These are phyloP conservation scores for Clausena lansium DNA, from an alignment of 345 rosid genomes.

Conservation along the genomic window DNA sequence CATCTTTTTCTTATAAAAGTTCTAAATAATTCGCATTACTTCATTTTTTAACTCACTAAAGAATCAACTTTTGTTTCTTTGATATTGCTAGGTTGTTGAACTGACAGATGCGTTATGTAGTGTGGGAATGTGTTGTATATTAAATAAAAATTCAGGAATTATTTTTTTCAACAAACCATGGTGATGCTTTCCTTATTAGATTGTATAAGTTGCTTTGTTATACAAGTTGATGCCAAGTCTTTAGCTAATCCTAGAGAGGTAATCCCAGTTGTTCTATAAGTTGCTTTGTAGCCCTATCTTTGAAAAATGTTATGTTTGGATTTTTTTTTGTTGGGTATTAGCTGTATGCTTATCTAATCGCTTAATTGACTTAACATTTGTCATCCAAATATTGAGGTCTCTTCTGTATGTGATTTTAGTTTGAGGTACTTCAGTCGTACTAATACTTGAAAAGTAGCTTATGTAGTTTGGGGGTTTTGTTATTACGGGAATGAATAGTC, in stretches of 20 bases:
- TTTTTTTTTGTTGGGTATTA: neutral
- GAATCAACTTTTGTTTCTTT: neutral
- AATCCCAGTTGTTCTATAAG: neutral
- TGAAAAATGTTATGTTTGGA: neutral
- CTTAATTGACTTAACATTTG: neutral
- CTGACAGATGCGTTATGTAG: neutral
- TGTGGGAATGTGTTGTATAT: neutral
- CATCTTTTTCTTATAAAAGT: neutral
- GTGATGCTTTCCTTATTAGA: neutral
- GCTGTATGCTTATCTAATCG: slow-evolving; percentile 2
- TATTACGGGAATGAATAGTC: neutral
- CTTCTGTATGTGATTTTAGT: neutral
- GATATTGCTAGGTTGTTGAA: neutral
- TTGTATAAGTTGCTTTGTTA: no score
- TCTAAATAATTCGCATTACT: neutral
- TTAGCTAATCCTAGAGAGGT: neutral
- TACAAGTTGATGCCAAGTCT: neutral
- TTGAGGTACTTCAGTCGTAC: neutral
- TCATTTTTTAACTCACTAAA: neutral
- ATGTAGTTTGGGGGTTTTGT: neutral
- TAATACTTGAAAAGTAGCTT: neutral
- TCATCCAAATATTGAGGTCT: neutral
- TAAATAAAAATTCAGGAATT: neutral
- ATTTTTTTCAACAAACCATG: neutral
- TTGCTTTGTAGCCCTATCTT: neutral